Conservation (phyloP, 768 basidiomycete genomes). For the Favolaschia claudopus region DNA sequence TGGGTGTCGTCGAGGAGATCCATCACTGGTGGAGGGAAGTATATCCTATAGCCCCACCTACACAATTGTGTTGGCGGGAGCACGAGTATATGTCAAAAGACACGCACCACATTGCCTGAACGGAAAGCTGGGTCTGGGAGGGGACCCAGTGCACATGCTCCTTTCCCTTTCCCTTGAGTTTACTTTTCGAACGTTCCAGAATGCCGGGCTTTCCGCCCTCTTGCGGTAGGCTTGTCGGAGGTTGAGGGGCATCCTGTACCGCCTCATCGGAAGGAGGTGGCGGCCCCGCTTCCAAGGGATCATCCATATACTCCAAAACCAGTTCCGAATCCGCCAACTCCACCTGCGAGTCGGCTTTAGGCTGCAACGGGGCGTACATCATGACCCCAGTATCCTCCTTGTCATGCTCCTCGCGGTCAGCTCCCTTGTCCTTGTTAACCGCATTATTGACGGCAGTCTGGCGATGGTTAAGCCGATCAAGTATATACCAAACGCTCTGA, state of each 20-base stretch:
- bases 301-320: slow-evolving; percentile 53
- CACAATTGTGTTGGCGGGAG: background rate
- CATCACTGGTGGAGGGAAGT: slow-evolving; percentile 79
- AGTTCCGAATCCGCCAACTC: slow-evolving; percentile 74
- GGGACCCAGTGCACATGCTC: slow-evolving; percentile 68
- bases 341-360: slow-evolving; percentile 65
- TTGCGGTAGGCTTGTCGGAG: slow-evolving; percentile 17
- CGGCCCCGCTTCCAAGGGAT: slow-evolving; percentile 28
- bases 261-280: slow-evolving; percentile 13
- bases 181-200: slow-evolving; percentile 23
- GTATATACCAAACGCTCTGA: slow-evolving; percentile 65
- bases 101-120: slow-evolving; percentile 81
- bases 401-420: slow-evolving; percentile 37
- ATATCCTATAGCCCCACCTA: slow-evolving; percentile 66
- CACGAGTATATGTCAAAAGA: background rate
- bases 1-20: slow-evolving; percentile 66
- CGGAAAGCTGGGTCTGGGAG: slow-evolving; percentile 73
- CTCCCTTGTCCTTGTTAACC: slow-evolving; percentile 13
- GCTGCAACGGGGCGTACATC: slow-evolving; percentile 78
- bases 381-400: slow-evolving; percentile 67
- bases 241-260: slow-evolving; percentile 21
- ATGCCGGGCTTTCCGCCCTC: slow-evolving; percentile 3
- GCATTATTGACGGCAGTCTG: background rate
- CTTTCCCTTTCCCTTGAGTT: slow-evolving; percentile 32
- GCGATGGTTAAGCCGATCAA: slow-evolving; percentile 55